Percentiles rank a stretch among this genome's conserved stretches.
Conservation (phyloP, 2,329 filamentous ascomycete genomes). For the Penicillium sp. region DNA sequence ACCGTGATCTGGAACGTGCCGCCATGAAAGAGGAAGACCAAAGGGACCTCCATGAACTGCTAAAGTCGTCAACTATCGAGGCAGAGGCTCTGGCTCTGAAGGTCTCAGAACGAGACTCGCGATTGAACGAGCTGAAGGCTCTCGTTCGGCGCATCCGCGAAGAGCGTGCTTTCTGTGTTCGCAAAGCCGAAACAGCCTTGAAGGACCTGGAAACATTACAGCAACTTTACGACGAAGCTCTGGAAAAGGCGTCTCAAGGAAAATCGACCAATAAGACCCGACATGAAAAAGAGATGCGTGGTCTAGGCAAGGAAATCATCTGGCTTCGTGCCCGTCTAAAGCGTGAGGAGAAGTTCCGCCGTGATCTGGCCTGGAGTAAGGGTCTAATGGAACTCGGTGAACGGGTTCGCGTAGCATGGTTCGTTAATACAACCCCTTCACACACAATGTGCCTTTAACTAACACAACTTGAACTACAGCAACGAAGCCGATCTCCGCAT, state of each 20-base stretch:
- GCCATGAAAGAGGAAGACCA: constrained; percentile 46
- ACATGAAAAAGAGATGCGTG: constrained; percentile 69
- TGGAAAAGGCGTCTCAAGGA: constrained; percentile 45
- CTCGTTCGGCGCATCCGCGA: constrained; percentile 66
- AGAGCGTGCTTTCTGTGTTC: constrained; percentile 44
- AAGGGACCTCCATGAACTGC: constrained; percentile 46
- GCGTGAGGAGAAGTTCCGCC: constrained; percentile 77
- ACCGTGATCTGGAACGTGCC: constrained; percentile 54
- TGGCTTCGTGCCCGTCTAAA: constrained; percentile 82
- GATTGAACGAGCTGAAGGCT: constrained; percentile 55
- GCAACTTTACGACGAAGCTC: constrained; percentile 65
- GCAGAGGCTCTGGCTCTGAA: constrained; percentile 71
- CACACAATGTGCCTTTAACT: not conserved
- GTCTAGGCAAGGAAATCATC: constrained; percentile 84
- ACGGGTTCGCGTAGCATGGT: constrained; percentile 68
- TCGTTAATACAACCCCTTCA: constrained; percentile 46
- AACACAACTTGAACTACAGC: constrained; percentile 51
- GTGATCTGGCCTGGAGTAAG: constrained; percentile 84
- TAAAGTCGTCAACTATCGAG: constrained; percentile 50
- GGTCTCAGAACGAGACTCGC: constrained; percentile 67
- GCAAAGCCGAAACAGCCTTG: constrained; percentile 41
- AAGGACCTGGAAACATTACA: constrained; percentile 50
- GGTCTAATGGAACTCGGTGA: constrained; percentile 81
- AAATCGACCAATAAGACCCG: constrained; percentile 46
- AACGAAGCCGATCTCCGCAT: constrained; percentile 90